Evolutionary conservation across 108 stramenopile species (phyloP), one percentile per base, ranked within the genome.

Genomic region (Discostella pseudostelligera): DNA sequence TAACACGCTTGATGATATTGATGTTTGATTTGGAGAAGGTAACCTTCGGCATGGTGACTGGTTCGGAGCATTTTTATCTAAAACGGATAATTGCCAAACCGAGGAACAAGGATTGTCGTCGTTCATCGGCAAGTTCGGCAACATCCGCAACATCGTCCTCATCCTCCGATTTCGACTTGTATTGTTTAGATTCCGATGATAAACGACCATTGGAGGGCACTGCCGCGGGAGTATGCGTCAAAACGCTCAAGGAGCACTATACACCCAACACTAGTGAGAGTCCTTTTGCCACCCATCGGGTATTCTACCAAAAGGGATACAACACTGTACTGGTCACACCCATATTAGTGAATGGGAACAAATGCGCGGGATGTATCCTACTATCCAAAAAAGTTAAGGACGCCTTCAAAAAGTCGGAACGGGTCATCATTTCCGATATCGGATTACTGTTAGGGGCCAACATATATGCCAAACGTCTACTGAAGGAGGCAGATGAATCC

Each of bases 21-120:
- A 61, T 74, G 58, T 74, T 74, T 55, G 59, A 44, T 17, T 19
- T 74, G 6, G 40, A 68, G 16, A 40, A 67, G 10, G 47, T 59
- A 11, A 16, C 48, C 4, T 74, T 62, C 61, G 67, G 39, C 10
- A 40, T 74, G 73, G 4, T 68, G 17, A 55, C 59, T n/a, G 51
- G 49, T n/a, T 17, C 51, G 1, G 59, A 69, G 16, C 35, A 74
- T 25, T 74, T 61, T 68, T 13, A 22, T 0, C 8, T 62, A 8
- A 68, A 62, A 17, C 17, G 49, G 13, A 57, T 69, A 6, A 48
- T 40, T 20, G 16, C 26, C 29, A 56, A 59, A 7, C 25, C 17
- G 10, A 5, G 32, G 0, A 32, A 32, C 32, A 32, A 5, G 32
- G 36, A 47, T 35, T 17, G 61, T 21, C 22, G 39, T 29, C 36